Evolutionary conservation across 192 early-diverging fungal genomes (phyloP).

Genomic region (Glomus cerebriforme): DNA sequence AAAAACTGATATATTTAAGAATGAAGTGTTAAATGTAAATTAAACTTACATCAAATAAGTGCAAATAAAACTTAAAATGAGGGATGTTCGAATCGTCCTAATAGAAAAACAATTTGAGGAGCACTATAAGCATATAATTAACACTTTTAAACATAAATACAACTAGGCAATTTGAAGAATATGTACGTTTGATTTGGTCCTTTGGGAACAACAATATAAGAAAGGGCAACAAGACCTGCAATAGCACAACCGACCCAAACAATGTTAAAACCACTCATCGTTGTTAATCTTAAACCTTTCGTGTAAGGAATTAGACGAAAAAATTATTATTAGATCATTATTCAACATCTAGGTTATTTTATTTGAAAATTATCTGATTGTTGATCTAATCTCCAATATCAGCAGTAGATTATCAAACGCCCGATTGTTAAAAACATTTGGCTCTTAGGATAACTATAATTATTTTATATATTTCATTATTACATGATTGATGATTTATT

Average conservation of each 20-base stretch:
- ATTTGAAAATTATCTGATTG: no score
- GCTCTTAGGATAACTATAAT: no score
- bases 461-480: no score
- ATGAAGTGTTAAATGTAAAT: background rate
- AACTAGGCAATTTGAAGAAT: background rate
- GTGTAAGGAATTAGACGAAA: background rate
- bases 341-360: no score
- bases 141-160: background rate
- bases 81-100: conserved; percentile 46
- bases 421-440: no score
- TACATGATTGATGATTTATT: no score
- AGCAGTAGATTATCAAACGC: no score
- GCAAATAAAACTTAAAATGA: conserved; percentile 50
- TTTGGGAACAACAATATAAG: conserved; percentile 11
- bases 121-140: background rate
- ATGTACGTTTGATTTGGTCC: conserved; percentile 8
- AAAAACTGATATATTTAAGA: background rate
- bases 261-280: conserved; percentile 2
- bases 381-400: no score
- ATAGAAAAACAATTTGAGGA: background rate
- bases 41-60: conserved; percentile 58
- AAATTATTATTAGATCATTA: no score
- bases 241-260: background rate
- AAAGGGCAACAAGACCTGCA: background rate
- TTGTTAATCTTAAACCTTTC: background rate